These are phyloP conservation scores for Penicillium maclennaniae DNA, from an alignment of 495 filamentous ascomycete genomes.

Conservation along the genomic window DNA sequence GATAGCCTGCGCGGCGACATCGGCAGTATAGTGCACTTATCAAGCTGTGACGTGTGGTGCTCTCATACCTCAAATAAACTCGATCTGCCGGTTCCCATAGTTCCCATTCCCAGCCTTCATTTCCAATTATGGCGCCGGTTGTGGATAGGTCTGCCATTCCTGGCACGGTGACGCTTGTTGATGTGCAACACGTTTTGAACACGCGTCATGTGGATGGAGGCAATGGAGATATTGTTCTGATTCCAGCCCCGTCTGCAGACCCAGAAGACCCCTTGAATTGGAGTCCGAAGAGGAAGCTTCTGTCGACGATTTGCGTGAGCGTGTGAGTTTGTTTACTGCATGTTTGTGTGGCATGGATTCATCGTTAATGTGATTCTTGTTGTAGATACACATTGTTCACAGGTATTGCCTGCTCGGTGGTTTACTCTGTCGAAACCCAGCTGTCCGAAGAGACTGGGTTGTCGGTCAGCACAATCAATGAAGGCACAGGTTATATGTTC, in stretches of 20 bases:
- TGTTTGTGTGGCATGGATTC: not conserved
- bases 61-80: not conserved
- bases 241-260: slow-evolving; percentile 54
- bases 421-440: slow-evolving; percentile 59
- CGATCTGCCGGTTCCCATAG: not conserved
- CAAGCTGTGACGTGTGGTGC: not conserved
- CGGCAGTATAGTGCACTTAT: not conserved
- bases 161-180: slow-evolving; percentile 53
- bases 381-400: slow-evolving; percentile 54
- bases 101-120: not conserved
- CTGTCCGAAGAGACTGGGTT: slow-evolving; percentile 54
- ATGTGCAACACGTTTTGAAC: slow-evolving; percentile 47
- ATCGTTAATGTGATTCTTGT: not conserved
- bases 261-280: slow-evolving; percentile 63
- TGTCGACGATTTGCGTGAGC: slow-evolving; percentile 49
- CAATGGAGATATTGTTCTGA: slow-evolving; percentile 52
- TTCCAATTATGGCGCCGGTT: slow-evolving; percentile 23
- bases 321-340: slow-evolving; percentile 24
- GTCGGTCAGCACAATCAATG: slow-evolving; percentile 49
- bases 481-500: slow-evolving; percentile 64
- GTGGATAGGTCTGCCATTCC: slow-evolving; percentile 46
- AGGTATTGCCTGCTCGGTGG: slow-evolving; percentile 56
- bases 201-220: slow-evolving; percentile 37
- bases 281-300: slow-evolving; percentile 51
- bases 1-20: not conserved